Percentiles rank a stretch among this genome's conserved stretches.
phyloP scores from a whole-genome alignment of 306 rosid genomes.

The Cucurbita ficifolia region DNA sequence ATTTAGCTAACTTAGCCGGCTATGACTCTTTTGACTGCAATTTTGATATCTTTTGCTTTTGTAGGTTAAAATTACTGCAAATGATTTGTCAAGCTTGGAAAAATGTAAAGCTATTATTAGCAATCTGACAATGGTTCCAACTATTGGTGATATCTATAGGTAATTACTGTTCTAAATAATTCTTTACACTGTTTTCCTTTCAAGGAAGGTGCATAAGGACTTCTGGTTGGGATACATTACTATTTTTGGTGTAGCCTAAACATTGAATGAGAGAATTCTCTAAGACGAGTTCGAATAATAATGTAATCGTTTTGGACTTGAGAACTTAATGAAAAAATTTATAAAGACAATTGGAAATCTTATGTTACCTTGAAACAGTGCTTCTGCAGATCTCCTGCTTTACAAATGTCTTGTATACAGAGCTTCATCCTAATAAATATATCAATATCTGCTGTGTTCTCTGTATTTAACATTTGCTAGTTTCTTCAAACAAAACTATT shows the following conservation, averaged over 20 bases:
- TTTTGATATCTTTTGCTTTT: constrained; percentile 10
- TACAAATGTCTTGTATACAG: background rate
- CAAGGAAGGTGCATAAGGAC: background rate
- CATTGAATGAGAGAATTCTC: background rate
- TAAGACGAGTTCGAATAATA: background rate
- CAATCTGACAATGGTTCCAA: constrained; percentile 83
- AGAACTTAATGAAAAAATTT: background rate
- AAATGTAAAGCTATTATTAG: constrained; percentile 66
- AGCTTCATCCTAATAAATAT: background rate
- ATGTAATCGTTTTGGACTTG: background rate
- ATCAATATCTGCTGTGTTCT: background rate
- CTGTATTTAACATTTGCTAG: background rate
- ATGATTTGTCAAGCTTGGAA: constrained; percentile 67
- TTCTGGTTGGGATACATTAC: background rate
- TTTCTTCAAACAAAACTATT: background rate
- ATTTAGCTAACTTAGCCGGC: background rate
- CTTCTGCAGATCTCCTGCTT: background rate
- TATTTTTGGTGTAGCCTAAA: background rate
- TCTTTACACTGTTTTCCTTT: background rate
- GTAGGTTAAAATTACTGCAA: constrained; percentile 86
- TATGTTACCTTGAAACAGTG: background rate
- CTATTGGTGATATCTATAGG: constrained; percentile 83
- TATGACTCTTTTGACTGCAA: background rate
- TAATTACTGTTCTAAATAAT: constrained; percentile 14
- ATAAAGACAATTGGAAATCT: background rate